These are phyloP conservation scores for Solanum dulcamara DNA, from an alignment of 257 asterid genomes.

Conservation along the genomic window DNA sequence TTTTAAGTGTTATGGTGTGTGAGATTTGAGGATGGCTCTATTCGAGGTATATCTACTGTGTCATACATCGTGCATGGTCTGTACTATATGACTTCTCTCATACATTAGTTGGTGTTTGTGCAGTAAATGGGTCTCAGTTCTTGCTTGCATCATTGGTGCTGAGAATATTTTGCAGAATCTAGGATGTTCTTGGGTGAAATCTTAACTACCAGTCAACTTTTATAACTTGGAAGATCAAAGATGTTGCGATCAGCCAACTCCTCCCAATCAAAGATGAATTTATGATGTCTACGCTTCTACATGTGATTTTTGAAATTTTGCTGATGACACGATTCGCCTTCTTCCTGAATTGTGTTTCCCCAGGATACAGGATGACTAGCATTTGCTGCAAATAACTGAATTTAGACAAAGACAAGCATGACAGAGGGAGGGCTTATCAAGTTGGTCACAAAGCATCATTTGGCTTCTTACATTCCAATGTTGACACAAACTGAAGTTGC, in stretches of 20 bases:
- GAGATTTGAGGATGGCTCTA: slow-evolving; percentile 2
- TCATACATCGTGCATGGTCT: neutral
- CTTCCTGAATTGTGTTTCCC: neutral
- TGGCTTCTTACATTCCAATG: neutral
- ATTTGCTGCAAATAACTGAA: neutral
- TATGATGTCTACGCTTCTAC: neutral
- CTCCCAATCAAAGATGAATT: neutral
- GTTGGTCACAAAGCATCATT: neutral
- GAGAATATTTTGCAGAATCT: neutral
- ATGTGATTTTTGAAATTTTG: neutral
- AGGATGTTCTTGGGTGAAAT: neutral
- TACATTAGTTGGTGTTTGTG: neutral
- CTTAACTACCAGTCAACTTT: neutral
- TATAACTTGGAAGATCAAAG: neutral
- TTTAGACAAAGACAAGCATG: neutral
- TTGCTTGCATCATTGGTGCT: neutral
- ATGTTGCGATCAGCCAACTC: neutral
- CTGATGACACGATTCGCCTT: neutral
- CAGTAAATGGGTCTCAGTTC: neutral
- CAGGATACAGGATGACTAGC: neutral
- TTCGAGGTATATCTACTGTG: neutral
- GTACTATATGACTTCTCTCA: neutral
- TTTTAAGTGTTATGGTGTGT: slow-evolving; percentile 61
- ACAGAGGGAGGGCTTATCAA: neutral
- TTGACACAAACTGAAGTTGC: neutral